These are phyloP conservation scores for Spathaspora arborariae DNA, from an alignment of 805 yeast species.

Conservation along the genomic window DNA sequence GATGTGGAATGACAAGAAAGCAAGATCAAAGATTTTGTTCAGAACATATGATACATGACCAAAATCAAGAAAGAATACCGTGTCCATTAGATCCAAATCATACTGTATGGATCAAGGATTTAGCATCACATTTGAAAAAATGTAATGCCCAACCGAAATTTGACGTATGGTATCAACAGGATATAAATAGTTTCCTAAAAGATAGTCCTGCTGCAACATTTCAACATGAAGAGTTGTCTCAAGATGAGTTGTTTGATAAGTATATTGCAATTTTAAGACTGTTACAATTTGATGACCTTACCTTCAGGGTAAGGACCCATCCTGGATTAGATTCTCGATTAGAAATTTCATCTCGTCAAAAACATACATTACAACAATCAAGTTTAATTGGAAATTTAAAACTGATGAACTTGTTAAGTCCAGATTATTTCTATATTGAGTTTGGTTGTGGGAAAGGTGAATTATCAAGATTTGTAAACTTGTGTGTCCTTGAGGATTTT, in stretches of 20 bases:
- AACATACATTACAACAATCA: constrained; percentile 81
- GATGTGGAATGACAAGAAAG: constrained; percentile 60
- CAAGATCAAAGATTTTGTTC: constrained; percentile 52
- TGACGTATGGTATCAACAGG: constrained; percentile 49
- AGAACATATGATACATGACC: constrained; percentile 46
- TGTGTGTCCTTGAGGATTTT: constrained; percentile 26
- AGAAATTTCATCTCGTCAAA: constrained; percentile 50
- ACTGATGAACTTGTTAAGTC: constrained; percentile 33
- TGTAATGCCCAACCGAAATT: constrained; percentile 50
- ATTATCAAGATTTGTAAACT: constrained; percentile 59
- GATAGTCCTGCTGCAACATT: not conserved
- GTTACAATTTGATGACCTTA: constrained; percentile 16
- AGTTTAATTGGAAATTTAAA: constrained; percentile 70
- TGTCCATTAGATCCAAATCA: constrained; percentile 81
- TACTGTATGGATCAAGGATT: constrained; percentile 59
- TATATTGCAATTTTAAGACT: constrained; percentile 15
- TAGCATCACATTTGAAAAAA: constrained; percentile 53
- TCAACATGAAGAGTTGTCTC: constrained; percentile 9
- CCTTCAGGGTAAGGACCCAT: constrained; percentile 17
- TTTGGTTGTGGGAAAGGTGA: constrained; percentile 94
- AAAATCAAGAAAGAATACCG: constrained; percentile 44
- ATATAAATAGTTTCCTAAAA: constrained; percentile 36
- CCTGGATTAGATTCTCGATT: constrained; percentile 37
- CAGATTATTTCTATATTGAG: constrained; percentile 50
- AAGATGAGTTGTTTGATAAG: constrained; percentile 11